Evolutionary conservation across 352 stramenopile species (phyloP).

Genomic region (Thraustochytrium striatum): DNA sequence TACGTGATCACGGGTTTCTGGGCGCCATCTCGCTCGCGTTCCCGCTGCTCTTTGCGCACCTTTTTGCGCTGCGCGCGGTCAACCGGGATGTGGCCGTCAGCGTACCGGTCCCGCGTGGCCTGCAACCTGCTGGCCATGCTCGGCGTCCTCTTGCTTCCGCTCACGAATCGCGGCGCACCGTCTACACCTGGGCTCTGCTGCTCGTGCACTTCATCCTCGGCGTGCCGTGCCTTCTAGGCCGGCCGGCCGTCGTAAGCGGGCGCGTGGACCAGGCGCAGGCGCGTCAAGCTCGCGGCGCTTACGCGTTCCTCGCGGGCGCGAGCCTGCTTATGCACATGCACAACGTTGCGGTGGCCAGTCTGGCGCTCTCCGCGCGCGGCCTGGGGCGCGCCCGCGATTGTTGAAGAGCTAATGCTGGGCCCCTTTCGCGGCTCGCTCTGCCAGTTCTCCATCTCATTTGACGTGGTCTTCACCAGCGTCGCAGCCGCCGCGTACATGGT

Average conservation of each 20-base stretch:
- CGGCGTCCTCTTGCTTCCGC: background rate
- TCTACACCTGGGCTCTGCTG: background rate
- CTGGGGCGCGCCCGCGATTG: background rate
- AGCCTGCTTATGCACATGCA: background rate
- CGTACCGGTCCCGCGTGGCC: background rate
- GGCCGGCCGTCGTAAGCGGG: background rate
- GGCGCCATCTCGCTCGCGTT: background rate
- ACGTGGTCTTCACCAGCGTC: background rate
- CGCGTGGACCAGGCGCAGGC: background rate
- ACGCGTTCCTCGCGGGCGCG: background rate
- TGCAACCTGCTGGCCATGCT: background rate
- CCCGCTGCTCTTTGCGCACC: background rate
- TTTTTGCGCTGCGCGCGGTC: background rate
- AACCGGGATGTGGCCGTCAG: background rate
- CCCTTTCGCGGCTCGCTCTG: background rate
- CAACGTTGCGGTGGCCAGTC: background rate
- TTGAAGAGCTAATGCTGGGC: background rate
- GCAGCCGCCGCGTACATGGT: background rate
- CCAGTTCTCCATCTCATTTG: conserved; percentile 3
- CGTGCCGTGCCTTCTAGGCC: background rate
- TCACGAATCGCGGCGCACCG: background rate
- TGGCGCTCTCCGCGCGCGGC: background rate
- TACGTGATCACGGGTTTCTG: background rate
- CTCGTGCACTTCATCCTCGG: background rate
- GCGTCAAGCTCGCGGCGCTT: background rate